phyloP scores from a whole-genome alignment of 768 basidiomycete genomes.

The Lactarius evosmus region DNA sequence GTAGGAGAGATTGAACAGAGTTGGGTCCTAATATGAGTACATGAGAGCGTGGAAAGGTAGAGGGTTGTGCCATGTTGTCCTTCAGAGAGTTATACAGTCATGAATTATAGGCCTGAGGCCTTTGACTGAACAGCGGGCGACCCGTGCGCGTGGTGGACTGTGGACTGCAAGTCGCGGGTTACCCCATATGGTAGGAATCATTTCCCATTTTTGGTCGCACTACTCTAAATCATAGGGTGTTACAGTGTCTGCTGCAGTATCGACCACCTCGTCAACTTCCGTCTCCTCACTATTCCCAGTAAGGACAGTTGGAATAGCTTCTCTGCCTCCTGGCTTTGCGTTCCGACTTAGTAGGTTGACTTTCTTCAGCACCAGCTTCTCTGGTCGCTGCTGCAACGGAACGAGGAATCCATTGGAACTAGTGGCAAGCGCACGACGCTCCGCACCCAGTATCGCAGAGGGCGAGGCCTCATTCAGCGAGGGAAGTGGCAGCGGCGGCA shows the following conservation, averaged over 20 bases:
- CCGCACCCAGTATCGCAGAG: slow-evolving; percentile 32
- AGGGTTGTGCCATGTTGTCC: slow-evolving; percentile 19
- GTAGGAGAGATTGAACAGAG: slow-evolving; percentile 62
- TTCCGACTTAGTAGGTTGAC: slow-evolving; percentile 22
- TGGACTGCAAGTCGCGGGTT: neutral
- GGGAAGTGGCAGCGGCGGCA: slow-evolving; percentile 45
- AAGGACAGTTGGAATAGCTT: neutral
- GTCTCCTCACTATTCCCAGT: neutral
- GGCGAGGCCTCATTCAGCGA: slow-evolving; percentile 27
- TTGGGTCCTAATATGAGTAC: slow-evolving; percentile 61
- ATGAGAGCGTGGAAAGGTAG: slow-evolving; percentile 61
- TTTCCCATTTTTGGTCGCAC: neutral
- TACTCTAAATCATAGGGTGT: slow-evolving; percentile 4
- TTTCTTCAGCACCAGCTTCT: slow-evolving; percentile 37
- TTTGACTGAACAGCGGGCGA: neutral
- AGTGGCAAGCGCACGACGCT: slow-evolving; percentile 33
- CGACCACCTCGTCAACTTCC: neutral
- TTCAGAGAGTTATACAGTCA: neutral
- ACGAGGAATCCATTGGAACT: slow-evolving; percentile 41
- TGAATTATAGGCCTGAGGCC: neutral
- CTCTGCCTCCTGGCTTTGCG: slow-evolving; percentile 25
- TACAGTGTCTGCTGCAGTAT: neutral
- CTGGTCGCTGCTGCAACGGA: slow-evolving; percentile 41
- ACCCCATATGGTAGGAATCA: neutral
- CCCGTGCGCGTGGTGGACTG: neutral